phyloP scores from a whole-genome alignment of 2,329 filamentous ascomycete species.

The Aspergillus arachidicola region DNA sequence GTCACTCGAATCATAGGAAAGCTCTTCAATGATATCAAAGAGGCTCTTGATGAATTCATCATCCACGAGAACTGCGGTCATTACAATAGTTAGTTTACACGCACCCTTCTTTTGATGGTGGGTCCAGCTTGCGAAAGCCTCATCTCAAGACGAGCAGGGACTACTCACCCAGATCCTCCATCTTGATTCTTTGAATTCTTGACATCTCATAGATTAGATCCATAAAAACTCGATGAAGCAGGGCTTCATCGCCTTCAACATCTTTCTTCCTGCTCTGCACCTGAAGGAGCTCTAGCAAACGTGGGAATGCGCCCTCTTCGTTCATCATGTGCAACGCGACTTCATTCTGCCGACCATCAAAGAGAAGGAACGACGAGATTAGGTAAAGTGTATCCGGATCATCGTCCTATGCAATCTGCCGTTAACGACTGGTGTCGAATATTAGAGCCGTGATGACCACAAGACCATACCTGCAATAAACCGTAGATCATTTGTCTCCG shows the following conservation, averaged over 20 bases:
- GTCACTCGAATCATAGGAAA: slow-evolving; percentile 84
- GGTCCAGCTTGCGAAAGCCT: not conserved
- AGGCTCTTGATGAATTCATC: slow-evolving; percentile 84
- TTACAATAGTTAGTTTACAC: not conserved
- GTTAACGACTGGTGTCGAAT: not conserved
- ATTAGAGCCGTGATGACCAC: not conserved
- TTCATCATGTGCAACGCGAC: slow-evolving; percentile 84
- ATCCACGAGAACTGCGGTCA: slow-evolving; percentile 55
- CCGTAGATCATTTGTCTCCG: slow-evolving; percentile 91
- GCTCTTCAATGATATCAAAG: slow-evolving; percentile 82
- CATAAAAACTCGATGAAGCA: slow-evolving; percentile 77
- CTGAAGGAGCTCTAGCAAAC: slow-evolving; percentile 80
- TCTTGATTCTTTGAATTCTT: slow-evolving; percentile 77
- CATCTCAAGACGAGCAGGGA: not conserved
- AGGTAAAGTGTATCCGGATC: slow-evolving; percentile 77
- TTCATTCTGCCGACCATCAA: slow-evolving; percentile 81
- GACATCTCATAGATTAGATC: slow-evolving; percentile 97
- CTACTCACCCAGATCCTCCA: slow-evolving; percentile 72
- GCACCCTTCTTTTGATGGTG: not conserved
- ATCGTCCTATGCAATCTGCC: slow-evolving; percentile 67
- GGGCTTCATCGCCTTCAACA: slow-evolving; percentile 44
- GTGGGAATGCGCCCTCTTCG: slow-evolving; percentile 77
- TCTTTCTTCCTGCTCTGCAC: slow-evolving; percentile 58
- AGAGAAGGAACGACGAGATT: slow-evolving; percentile 79
- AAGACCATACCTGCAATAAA: slow-evolving; percentile 64